Conservation (phyloP, 2,329 filamentous ascomycete genomes). For the Bipolaris zeicola region DNA sequence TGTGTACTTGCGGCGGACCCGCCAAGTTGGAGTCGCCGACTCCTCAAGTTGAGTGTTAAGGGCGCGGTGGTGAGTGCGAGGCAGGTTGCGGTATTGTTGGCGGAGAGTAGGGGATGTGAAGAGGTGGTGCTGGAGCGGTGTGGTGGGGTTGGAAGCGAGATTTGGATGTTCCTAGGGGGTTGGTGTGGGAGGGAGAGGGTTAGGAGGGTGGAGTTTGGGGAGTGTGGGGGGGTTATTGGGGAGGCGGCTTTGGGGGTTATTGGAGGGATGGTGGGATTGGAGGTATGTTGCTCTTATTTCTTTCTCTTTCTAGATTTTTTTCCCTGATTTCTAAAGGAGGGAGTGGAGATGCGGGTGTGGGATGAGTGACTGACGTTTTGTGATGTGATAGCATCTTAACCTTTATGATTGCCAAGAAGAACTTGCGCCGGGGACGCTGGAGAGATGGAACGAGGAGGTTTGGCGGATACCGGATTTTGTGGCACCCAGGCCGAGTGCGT, state of each 20-base stretch:
- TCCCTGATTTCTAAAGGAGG: not conserved
- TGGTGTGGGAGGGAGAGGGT: conserved; percentile 25
- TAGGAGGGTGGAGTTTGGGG: conserved; percentile 25
- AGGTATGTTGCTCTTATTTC: conserved; percentile 25
- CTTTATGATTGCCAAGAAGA: conserved; percentile 37
- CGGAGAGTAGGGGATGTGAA: conserved; percentile 16
- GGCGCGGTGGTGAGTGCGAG: conserved; percentile 24
- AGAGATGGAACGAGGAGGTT: conserved; percentile 27
- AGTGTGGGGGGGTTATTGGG: conserved; percentile 31
- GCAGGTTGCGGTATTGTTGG: conserved; percentile 29
- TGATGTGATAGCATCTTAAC: conserved; percentile 27
- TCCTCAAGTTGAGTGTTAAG: conserved; percentile 30
- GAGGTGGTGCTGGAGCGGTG: conserved; percentile 36
- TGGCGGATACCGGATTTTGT: conserved; percentile 37
- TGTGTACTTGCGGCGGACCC: conserved; percentile 6
- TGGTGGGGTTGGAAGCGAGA: conserved; percentile 15
- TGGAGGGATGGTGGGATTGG: conserved; percentile 21
- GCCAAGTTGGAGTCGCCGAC: conserved; percentile 21
- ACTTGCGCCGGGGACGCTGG: conserved; percentile 24
- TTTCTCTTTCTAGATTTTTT: not conserved
- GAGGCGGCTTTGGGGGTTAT: conserved; percentile 3
- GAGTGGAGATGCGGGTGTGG: not conserved
- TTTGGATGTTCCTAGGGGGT: conserved; percentile 31
- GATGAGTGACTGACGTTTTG: not conserved
- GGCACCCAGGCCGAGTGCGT: conserved; percentile 18